phyloP scores from a whole-genome alignment of 2,329 filamentous ascomycete species.

The Graphium sp. region DNA sequence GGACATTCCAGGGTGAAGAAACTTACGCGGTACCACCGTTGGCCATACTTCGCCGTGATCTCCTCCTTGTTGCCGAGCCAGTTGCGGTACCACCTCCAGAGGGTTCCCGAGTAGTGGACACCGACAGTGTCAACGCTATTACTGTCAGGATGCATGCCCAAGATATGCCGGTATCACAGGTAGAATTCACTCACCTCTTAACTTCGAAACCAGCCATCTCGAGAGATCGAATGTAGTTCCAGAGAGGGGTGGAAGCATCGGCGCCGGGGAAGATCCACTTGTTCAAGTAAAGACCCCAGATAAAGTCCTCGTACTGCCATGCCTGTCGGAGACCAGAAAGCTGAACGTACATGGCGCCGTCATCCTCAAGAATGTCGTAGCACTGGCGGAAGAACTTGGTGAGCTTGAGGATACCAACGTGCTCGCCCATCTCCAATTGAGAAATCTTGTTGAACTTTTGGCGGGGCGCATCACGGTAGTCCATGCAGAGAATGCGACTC shows the following conservation, averaged over 20 bases:
- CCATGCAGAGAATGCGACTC: slow-evolving; percentile 85
- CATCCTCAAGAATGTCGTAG: slow-evolving; percentile 89
- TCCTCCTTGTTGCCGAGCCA: slow-evolving; percentile 91
- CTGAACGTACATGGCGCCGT: slow-evolving; percentile 91
- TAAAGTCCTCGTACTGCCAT: slow-evolving; percentile 96
- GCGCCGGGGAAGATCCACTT: slow-evolving; percentile 98
- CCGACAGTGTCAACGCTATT: slow-evolving; percentile 68
- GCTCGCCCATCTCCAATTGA: slow-evolving; percentile 96
- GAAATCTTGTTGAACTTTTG: slow-evolving; percentile 89
- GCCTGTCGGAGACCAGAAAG: slow-evolving; percentile 83
- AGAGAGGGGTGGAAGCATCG: slow-evolving; percentile 84
- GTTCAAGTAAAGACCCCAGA: slow-evolving; percentile 99
- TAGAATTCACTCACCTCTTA: slow-evolving; percentile 41
- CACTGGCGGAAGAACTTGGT: slow-evolving; percentile 68
- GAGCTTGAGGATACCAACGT: slow-evolving; percentile 89
- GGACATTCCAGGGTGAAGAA: slow-evolving; percentile 1
- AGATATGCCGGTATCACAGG: too few relatives aligned
- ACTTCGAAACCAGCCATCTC: slow-evolving; percentile 71
- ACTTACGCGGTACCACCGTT: slow-evolving; percentile 83
- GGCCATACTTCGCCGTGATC: slow-evolving; percentile 87
- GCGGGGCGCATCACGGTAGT: slow-evolving; percentile 86
- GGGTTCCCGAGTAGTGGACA: slow-evolving; percentile 89
- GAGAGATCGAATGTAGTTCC: slow-evolving; percentile 68
- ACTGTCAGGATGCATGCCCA: not conserved
- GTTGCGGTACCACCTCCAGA: slow-evolving; percentile 98